Conservation (phyloP, 1,284 basidiomycete species). For the Microbotryum intermedium region DNA sequence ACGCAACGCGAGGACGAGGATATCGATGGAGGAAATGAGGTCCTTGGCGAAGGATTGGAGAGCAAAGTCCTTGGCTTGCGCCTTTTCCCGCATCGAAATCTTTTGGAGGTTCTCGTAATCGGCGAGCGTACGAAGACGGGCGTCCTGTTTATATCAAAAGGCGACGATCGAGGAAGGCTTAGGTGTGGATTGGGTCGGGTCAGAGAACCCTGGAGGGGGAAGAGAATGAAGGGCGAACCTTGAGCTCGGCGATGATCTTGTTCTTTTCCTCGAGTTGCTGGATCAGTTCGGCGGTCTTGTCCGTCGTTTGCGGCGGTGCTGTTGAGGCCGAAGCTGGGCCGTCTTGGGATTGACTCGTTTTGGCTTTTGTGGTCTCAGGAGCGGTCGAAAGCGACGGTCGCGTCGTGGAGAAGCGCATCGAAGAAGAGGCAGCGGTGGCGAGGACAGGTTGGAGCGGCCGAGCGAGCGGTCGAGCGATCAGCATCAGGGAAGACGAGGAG, state of each 20-base stretch:
- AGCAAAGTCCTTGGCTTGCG: slow-evolving; percentile 85
- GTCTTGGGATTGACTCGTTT: background rate
- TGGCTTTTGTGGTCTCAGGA: background rate
- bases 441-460: background rate
- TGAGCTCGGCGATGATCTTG: slow-evolving; percentile 27
- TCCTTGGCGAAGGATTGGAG: slow-evolving; percentile 83
- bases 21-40: slow-evolving; percentile 85
- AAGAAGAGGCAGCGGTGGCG: background rate
- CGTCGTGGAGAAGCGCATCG: background rate
- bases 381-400: background rate
- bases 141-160: slow-evolving; percentile 22
- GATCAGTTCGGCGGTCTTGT: slow-evolving; percentile 5
- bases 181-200: background rate
- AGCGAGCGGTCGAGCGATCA: too few relatives aligned
- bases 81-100: slow-evolving; percentile 79
- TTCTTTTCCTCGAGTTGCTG: slow-evolving; percentile 22
- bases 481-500: too few relatives aligned
- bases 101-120: slow-evolving; percentile 93
- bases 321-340: background rate
- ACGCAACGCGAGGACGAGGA: slow-evolving; percentile 73
- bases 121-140: slow-evolving; percentile 46
- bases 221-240: slow-evolving; percentile 6
- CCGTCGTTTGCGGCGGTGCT: background rate
- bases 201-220: background rate
- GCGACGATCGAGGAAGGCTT: too few relatives aligned